Conservation (phyloP, 2,329 filamentous ascomycete species). For the Seiridium unicorne region DNA sequence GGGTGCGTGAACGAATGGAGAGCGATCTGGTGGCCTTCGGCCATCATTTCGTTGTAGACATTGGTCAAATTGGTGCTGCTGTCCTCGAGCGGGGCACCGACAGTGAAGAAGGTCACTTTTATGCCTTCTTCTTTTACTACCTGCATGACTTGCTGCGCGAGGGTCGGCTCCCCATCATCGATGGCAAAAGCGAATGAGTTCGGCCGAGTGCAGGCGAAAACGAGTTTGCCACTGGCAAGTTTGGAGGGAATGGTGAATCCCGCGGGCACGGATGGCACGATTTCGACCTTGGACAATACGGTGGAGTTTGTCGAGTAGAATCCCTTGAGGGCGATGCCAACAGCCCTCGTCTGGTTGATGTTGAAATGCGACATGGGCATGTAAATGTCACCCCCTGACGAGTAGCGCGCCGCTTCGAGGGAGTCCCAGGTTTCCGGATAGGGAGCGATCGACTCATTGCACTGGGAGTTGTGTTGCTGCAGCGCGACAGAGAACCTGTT, state of each 20-base stretch:
- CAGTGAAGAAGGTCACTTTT: constrained; percentile 70
- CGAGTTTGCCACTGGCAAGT: constrained; percentile 57
- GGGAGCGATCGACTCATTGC: constrained; percentile 52
- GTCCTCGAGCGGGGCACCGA: constrained; percentile 62
- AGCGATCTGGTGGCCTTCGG: constrained; percentile 65
- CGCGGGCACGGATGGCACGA: constrained; percentile 53
- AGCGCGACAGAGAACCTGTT: constrained; percentile 63
- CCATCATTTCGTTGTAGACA: constrained; percentile 63
- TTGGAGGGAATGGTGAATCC: constrained; percentile 55
- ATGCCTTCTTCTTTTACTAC: constrained; percentile 61
- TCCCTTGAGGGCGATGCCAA: constrained; percentile 63
- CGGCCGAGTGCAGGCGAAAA: constrained; percentile 64
- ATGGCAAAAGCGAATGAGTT: constrained; percentile 73
- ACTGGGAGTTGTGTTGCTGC: constrained; percentile 64
- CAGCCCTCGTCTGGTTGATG: constrained; percentile 52
- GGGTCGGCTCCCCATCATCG: constrained; percentile 62
- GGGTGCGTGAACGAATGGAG: constrained; percentile 69
- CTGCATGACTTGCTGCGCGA: constrained; percentile 59
- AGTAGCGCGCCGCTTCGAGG: constrained; percentile 61
- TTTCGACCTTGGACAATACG: constrained; percentile 56
- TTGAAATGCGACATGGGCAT: constrained; percentile 67
- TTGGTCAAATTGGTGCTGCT: constrained; percentile 57
- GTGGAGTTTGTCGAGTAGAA: constrained; percentile 57
- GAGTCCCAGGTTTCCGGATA: constrained; percentile 69
- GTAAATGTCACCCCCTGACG: constrained; percentile 55